Percentiles rank a stretch among this genome's conserved stretches.
Evolutionary conservation across 2,329 filamentous ascomycete species (phyloP).

Genomic region (Dactylellina cionopaga): DNA sequence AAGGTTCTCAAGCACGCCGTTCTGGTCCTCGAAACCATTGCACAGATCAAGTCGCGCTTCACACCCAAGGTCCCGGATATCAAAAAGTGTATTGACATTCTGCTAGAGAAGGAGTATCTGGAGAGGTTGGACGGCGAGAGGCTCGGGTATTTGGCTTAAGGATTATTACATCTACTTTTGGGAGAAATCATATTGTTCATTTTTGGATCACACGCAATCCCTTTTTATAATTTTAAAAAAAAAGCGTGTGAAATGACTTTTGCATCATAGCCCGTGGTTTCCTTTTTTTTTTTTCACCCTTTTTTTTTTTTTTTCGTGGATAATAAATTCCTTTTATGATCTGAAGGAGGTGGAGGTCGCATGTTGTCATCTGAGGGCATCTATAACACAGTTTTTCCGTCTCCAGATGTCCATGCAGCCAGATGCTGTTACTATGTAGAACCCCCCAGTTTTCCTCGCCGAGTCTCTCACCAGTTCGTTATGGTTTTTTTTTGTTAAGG

Average conservation of each 20-base stretch:
- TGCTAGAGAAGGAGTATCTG: slow-evolving; percentile 98
- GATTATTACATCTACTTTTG: slow-evolving; percentile 8
- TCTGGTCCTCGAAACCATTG: slow-evolving; percentile 93
- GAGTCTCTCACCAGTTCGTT: too few relatives aligned
- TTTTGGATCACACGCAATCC: slow-evolving; percentile 5
- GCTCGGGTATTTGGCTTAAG: slow-evolving; percentile 82
- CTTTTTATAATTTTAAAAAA: slow-evolving; percentile 1
- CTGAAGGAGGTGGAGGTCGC: background rate
- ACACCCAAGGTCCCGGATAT: slow-evolving; percentile 93
- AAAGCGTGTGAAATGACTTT: slow-evolving; percentile 18
- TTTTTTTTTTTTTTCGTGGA: slow-evolving; percentile 12
- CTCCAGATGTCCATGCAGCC: too few relatives aligned
- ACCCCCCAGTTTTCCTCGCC: too few relatives aligned
- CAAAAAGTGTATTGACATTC: slow-evolving; percentile 99
- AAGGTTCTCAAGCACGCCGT: slow-evolving; percentile 99
- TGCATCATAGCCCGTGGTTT: slow-evolving; percentile 42
- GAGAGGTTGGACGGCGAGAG: slow-evolving; percentile 95
- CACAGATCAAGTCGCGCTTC: slow-evolving; percentile 92
- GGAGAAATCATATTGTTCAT: slow-evolving; percentile 19
- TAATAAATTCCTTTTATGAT: background rate
- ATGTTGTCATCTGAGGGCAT: too few relatives aligned
- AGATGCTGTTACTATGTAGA: too few relatives aligned
- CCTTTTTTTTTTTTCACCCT: background rate
- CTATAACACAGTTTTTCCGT: too few relatives aligned
- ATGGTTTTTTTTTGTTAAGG: too few relatives aligned